Evolutionary conservation across 139 green algal species (phyloP).

Genomic region (Pleodorina starrii): DNA sequence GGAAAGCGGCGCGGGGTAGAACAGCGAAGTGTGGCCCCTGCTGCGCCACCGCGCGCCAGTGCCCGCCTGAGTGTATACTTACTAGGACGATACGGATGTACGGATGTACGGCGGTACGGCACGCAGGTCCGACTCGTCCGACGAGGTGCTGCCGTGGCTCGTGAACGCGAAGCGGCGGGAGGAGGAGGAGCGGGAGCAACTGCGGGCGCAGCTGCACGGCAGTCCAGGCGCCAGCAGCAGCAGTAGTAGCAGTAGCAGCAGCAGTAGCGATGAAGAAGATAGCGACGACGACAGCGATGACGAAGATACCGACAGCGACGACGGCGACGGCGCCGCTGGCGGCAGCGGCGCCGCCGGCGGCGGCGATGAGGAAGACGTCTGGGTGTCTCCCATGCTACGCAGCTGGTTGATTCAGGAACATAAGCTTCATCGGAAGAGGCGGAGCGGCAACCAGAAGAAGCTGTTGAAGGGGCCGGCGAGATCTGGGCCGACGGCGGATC

Average conservation of each 20-base stretch:
- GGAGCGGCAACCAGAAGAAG: background rate
- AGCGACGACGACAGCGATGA: background rate
- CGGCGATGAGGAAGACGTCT: background rate
- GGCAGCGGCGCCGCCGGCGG: background rate
- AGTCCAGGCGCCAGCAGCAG: background rate
- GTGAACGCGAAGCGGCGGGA: conserved; percentile 37
- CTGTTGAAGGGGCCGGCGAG: too few species aligned
- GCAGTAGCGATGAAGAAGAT: too few species aligned
- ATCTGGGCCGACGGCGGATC: too few species aligned
- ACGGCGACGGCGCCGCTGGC: background rate
- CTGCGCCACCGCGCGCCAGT: too few species aligned
- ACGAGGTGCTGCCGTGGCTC: conserved; percentile 41
- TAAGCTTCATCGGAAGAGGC: background rate
- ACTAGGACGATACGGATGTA: too few species aligned
- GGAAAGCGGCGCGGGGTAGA: too few species aligned
- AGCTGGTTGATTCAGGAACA: conserved; percentile 4
- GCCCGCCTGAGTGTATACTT: too few species aligned
- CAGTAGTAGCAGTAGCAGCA: too few species aligned
- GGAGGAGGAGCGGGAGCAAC: conserved; percentile 37
- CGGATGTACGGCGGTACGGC: too few species aligned
- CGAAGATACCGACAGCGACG: background rate
- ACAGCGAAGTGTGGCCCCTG: too few species aligned
- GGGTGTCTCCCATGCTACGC: conserved; percentile 33
- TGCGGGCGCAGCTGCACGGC: background rate
- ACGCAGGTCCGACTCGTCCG: conserved; percentile 6